Evolutionary conservation across 2,329 filamentous ascomycete genomes (phyloP).

Genomic region (Monilinia aucupariae): DNA sequence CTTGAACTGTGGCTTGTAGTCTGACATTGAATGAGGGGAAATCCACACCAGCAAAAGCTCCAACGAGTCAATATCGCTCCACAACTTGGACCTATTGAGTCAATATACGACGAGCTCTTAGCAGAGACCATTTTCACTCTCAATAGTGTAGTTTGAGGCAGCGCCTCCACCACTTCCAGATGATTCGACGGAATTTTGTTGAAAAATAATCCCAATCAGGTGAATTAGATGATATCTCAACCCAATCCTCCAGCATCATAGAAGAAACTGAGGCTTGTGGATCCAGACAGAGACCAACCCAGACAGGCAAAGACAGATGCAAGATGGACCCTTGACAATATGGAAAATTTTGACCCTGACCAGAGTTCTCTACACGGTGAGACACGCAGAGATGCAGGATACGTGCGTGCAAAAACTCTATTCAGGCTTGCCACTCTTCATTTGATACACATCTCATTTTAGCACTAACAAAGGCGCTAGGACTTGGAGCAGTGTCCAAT

Average conservation of each 20-base stretch:
- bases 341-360: neutral
- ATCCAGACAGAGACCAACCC: neutral
- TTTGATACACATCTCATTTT: neutral
- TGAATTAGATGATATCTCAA: neutral
- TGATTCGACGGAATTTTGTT: neutral
- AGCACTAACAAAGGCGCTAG: neutral
- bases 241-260: neutral
- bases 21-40: neutral
- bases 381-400: neutral
- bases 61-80: neutral
- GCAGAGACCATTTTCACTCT: neutral
- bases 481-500: neutral
- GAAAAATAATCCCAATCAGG: neutral
- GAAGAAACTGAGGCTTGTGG: neutral
- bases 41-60: neutral
- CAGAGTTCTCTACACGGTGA: neutral
- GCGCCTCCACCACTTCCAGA: neutral
- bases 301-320: neutral
- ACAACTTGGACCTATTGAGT: neutral
- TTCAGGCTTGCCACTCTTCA: neutral
- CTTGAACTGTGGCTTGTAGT: neutral
- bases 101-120: neutral
- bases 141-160: neutral
- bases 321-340: neutral
- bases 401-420: constrained; percentile 8